phyloP scores from a whole-genome alignment of 306 rosid genomes.

The Lithocarpus polystachyus region DNA sequence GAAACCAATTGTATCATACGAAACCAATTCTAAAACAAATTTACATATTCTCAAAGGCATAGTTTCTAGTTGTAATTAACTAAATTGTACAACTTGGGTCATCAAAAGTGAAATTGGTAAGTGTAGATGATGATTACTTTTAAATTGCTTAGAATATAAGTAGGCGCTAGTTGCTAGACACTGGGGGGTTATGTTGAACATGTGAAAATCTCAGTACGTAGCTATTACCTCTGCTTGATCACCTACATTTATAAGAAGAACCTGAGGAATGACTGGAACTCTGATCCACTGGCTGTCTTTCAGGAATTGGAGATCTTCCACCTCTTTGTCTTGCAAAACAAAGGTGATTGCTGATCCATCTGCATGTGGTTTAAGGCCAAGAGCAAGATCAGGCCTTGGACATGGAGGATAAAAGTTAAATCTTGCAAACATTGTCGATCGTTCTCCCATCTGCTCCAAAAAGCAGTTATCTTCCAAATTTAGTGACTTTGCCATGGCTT shows the following conservation, averaged over 20 bases:
- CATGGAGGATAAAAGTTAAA: constrained; percentile 73
- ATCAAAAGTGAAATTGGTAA: background rate
- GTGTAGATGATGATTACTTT: too few relatives aligned
- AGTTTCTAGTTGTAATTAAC: background rate
- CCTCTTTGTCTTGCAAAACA: constrained; percentile 61
- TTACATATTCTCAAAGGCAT: background rate
- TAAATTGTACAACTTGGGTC: background rate
- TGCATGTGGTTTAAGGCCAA: constrained; percentile 66
- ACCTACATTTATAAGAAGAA: constrained; percentile 69
- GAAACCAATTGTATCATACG: background rate
- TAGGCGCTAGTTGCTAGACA: too few relatives aligned
- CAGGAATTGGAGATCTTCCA: constrained; percentile 76
- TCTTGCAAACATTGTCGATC: constrained; percentile 31
- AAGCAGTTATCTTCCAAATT: constrained; percentile 60
- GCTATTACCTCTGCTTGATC: constrained; percentile 70
- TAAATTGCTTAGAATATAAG: too few relatives aligned
- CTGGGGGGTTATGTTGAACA: too few relatives aligned
- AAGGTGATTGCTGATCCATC: constrained; percentile 66
- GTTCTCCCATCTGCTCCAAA: constrained; percentile 46
- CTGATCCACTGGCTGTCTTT: constrained; percentile 62
- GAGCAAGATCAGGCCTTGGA: constrained; percentile 56
- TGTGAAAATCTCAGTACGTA: background rate
- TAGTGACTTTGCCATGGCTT: constrained; percentile 76
- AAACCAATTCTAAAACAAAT: background rate
- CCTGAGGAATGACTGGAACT: constrained; percentile 55